These are phyloP conservation scores for Barnettozyma botsteinii DNA, from an alignment of 805 yeast species.

Conservation along the genomic window DNA sequence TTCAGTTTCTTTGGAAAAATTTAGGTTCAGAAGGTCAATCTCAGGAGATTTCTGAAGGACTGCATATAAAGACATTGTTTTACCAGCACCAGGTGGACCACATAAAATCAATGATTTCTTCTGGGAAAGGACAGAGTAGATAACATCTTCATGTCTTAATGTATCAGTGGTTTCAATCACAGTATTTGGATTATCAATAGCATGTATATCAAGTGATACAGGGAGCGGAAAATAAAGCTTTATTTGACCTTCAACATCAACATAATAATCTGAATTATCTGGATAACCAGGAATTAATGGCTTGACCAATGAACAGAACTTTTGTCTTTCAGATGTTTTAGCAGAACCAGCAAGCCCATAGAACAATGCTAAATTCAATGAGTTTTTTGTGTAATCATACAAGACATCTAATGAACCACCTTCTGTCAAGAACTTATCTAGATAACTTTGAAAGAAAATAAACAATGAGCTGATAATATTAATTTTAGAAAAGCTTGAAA, in stretches of 20 bases:
- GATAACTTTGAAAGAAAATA: not conserved
- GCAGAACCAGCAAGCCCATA: conserved; percentile 27
- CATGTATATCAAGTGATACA: conserved; percentile 21
- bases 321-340: conserved; percentile 20
- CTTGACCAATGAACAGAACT: conserved; percentile 18
- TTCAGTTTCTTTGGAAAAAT: conserved; percentile 77
- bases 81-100: conserved; percentile 98
- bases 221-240: conserved; percentile 43
- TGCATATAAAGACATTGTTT: conserved; percentile 81
- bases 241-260: conserved; percentile 45
- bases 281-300: conserved; percentile 14
- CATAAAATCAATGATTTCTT: conserved; percentile 65
- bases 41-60: conserved; percentile 54
- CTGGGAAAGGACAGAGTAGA: conserved; percentile 50
- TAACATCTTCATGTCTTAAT: conserved; percentile 52
- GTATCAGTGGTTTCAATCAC: conserved; percentile 83
- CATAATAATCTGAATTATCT: conserved; percentile 31
- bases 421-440: conserved; percentile 2
- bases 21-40: conserved; percentile 59
- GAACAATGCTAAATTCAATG: not conserved
- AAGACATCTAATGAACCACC: not conserved
- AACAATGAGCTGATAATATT: conserved; percentile 3
- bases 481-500: not conserved
- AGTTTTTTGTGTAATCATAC: conserved; percentile 1
- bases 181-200: conserved; percentile 53